Evolutionary conservation across 1,139 yeast species (phyloP).

Genomic region (Blastobotrys malaysiensis): DNA sequence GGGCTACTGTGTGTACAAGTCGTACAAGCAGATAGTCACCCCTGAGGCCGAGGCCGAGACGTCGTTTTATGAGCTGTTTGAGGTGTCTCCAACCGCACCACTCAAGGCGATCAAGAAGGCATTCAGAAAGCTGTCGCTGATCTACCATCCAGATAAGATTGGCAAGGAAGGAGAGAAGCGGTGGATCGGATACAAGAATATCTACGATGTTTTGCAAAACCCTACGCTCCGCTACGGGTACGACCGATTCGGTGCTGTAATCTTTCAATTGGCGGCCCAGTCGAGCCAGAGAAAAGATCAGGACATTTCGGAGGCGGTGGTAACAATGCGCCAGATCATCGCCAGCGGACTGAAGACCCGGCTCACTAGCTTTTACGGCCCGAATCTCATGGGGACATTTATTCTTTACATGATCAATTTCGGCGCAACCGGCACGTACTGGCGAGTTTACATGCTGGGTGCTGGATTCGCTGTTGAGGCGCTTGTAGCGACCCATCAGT

Average conservation of each 20-base stretch:
- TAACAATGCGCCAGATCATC: constrained; percentile 3
- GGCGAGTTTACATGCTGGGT: constrained; percentile 9
- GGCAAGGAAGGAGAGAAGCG: constrained; percentile 15
- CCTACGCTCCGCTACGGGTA: constrained; percentile 29
- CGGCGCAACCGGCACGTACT: constrained; percentile 1
- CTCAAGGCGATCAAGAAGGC: constrained; percentile 18
- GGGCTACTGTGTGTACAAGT: constrained; percentile 1
- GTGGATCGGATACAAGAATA: constrained; percentile 26
- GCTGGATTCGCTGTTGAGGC: not conserved
- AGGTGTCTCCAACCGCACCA: constrained; percentile 14
- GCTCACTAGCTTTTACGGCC: not conserved
- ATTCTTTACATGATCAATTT: not conserved
- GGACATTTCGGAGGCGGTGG: not conserved
- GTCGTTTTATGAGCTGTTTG: constrained; percentile 17
- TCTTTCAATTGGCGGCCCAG: not conserved
- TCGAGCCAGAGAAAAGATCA: not conserved
- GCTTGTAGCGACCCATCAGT: constrained; percentile 1
- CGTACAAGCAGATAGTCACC: constrained; percentile 2
- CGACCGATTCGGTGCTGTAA: constrained; percentile 31
- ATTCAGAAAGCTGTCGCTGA: constrained; percentile 26
- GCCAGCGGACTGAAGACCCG: constrained; percentile 1
- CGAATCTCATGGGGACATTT: not conserved
- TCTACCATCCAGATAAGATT: constrained; percentile 35
- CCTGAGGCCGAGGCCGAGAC: constrained; percentile 6
- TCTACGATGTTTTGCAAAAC: constrained; percentile 29